phyloP scores from a whole-genome alignment of 2,329 filamentous ascomycete species.

The Exophiala dermatitidis region DNA sequence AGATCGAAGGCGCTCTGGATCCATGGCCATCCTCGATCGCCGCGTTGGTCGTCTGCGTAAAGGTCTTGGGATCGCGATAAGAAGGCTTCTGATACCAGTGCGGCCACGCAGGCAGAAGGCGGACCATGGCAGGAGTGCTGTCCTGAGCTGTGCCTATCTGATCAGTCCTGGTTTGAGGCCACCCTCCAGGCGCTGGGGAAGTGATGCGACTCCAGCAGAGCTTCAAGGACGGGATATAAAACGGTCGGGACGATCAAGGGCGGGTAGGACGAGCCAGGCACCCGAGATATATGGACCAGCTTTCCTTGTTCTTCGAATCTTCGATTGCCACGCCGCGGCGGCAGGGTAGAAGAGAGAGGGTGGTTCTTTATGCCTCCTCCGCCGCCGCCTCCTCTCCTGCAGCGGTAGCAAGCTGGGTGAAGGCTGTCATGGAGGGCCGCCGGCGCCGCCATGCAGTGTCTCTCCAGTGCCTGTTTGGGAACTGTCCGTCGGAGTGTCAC shows the following conservation, averaged over 20 bases:
- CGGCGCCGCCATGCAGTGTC: not conserved
- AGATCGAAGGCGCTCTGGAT: slow-evolving; percentile 14
- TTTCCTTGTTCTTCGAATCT: not conserved
- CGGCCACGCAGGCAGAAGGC: slow-evolving; percentile 12
- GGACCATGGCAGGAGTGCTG: slow-evolving; percentile 6
- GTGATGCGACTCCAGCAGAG: no score
- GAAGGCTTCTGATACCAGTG: slow-evolving; percentile 20
- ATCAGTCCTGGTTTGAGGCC: not conserved
- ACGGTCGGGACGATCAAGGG: not conserved
- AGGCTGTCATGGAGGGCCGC: not conserved
- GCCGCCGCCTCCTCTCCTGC: not conserved
- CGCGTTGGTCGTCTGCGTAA: slow-evolving; percentile 10
- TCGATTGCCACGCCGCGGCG: not conserved
- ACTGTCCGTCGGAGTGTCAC: not conserved
- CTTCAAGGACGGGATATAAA: no score
- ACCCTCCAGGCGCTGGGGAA: no score
- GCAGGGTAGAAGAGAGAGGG: not conserved
- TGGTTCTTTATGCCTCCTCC: not conserved
- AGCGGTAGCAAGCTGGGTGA: not conserved
- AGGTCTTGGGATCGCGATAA: slow-evolving; percentile 14
- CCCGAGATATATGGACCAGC: not conserved
- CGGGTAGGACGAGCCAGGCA: not conserved
- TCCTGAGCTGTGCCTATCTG: not conserved
- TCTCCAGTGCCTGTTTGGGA: not conserved
- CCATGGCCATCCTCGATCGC: slow-evolving; percentile 13